Conservation (phyloP, 1,284 basidiomycete genomes). For the Rhizoctonia solani region DNA sequence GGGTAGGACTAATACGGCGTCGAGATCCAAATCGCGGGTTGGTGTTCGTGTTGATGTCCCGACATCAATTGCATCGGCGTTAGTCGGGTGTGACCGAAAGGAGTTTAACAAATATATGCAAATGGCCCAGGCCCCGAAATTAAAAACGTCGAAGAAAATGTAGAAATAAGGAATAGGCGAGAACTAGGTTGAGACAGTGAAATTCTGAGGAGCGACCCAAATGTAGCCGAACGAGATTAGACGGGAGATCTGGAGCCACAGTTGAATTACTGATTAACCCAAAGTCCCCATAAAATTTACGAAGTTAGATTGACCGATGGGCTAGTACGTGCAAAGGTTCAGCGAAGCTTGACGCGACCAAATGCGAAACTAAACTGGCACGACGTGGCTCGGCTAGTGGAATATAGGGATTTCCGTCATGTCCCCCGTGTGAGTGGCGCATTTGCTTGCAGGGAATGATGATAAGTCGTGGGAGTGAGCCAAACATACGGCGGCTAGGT, state of each 20-base stretch:
- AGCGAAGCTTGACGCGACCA: too few relatives aligned
- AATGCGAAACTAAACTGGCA: background rate
- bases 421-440: conserved; percentile 13
- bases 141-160: conserved; percentile 18
- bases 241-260: background rate
- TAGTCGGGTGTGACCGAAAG: conserved; percentile 6
- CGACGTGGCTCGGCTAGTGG: background rate
- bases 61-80: conserved; percentile 10
- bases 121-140: conserved; percentile 28
- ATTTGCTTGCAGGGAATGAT: conserved; percentile 14
- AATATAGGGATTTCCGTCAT: too few relatives aligned
- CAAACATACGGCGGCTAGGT: conserved; percentile 8
- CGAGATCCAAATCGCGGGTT: conserved; percentile 1
- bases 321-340: background rate
- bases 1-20: conserved; percentile 21
- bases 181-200: background rate
- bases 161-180: conserved; percentile 33
- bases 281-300: background rate
- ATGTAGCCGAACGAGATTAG: conserved; percentile 13
- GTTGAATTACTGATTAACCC: background rate
- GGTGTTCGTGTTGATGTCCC: conserved; percentile 29
- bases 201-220: conserved; percentile 18
- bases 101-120: conserved; percentile 17
- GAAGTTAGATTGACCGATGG: background rate
- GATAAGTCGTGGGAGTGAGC: conserved; percentile 5